Evolutionary conservation across 1,284 basidiomycete genomes (phyloP), one percentile per base, ranked within the genome.

Genomic region (Trametes versicolor): DNA sequence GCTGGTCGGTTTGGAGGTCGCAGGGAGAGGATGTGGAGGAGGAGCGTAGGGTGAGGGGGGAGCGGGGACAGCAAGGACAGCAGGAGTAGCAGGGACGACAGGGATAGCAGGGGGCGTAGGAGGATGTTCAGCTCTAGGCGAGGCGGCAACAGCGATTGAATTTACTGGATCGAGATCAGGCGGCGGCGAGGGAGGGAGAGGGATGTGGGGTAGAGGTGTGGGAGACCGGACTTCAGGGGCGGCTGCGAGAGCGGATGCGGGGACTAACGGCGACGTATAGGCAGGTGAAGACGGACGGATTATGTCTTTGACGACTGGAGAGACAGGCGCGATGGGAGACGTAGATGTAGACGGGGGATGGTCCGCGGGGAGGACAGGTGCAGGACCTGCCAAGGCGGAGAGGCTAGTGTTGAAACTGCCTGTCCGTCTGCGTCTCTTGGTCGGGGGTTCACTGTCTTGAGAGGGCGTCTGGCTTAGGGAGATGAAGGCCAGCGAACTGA

Each of bases 381-480:
- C n/a, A 32, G n/a, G n/a, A 27, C 7, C 48, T 17, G 58, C 25
- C 19, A 23, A 25, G 25, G 37, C 13, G 37, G 36, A 32, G 19
- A n/a, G 6, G 25, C 37, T 19, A 34, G 36, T 27, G 9, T 23
- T 58, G 39, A 48, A 65, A 23, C 68, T 70, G 4, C 63, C 64
- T 10, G 69, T 65, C 2, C 63, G 55, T 23, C 66, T 60, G 32
- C 72, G 70, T 39, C 64, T 64, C 66, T 72, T 73, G 19, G 41
- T 53, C 9, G 72, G 72, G 1, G 72, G 72, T 58, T 73, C 70
- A 29, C 71, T 68, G 27, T 71, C 67, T 21, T 65, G 68, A 29
- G 50, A 25, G 32, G 58, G 37, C 15, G 61, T 19, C 37, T 52
- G 55, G 4, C 63, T 58, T 2, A 69, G 58, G 15, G 68, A 60